A percentile compares a stretch with the other conserved stretches of the same genome.
Evolutionary conservation across 139 green algal genomes (phyloP).

Genomic region (Coccomyxa sp.): DNA sequence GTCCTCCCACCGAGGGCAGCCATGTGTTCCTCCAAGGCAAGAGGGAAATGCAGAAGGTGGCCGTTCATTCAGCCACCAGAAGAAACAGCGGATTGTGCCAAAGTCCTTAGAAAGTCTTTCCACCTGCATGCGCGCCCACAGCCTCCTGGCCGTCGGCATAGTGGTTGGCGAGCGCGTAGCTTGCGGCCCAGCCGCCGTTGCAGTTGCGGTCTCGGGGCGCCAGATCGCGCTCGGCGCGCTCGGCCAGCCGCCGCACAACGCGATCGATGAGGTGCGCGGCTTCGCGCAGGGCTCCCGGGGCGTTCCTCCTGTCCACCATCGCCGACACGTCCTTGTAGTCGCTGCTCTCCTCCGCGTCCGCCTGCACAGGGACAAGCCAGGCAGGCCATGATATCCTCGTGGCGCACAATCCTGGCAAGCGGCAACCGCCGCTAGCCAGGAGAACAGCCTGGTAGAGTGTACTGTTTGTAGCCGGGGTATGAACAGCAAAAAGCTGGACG

Average conservation of each 20-base stretch:
- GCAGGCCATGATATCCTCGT: background rate
- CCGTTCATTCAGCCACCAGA: no score
- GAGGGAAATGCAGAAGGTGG: background rate
- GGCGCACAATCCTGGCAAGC: no score
- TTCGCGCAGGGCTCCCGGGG: background rate
- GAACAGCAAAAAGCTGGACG: no score
- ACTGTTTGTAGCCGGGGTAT: no score
- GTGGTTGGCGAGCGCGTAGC: conserved; percentile 24
- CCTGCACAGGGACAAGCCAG: background rate
- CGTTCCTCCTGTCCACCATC: background rate
- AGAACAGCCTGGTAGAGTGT: no score
- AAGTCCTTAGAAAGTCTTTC: no score
- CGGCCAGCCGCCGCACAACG: background rate
- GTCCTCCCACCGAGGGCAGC: no score
- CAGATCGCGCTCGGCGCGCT: background rate
- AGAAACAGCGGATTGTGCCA: no score
- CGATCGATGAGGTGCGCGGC: background rate
- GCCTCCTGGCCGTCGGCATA: conserved; percentile 17
- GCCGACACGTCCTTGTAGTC: conserved; percentile 7
- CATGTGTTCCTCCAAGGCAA: no score
- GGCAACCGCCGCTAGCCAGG: no score
- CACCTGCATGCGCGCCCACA: conserved; percentile 22
- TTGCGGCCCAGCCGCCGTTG: conserved; percentile 14
- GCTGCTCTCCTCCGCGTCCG: background rate
- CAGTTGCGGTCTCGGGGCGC: no score